These are phyloP conservation scores for Coprinellus aureogranulatus DNA, from an alignment of 768 basidiomycete genomes.

Conservation along the genomic window DNA sequence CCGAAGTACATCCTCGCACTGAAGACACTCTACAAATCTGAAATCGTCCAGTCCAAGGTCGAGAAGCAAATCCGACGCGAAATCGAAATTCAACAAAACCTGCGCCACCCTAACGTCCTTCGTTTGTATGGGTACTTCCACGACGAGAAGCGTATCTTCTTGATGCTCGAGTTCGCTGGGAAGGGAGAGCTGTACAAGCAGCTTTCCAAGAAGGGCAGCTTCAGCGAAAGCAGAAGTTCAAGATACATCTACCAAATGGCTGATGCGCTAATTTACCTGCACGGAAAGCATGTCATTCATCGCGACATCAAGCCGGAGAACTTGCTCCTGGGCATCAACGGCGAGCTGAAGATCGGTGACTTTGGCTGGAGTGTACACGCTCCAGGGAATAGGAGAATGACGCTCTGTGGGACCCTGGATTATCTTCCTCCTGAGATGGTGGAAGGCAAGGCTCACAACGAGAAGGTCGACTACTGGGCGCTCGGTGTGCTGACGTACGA, in stretches of 20 bases:
- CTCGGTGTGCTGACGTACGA: conserved; percentile 96
- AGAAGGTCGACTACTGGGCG: conserved; percentile 94
- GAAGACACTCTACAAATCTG: conserved; percentile 95
- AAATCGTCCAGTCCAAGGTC: conserved; percentile 86
- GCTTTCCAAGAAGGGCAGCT: conserved; percentile 78
- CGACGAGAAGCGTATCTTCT: conserved; percentile 94
- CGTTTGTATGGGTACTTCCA: conserved; percentile 97
- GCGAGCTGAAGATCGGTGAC: conserved; percentile 96
- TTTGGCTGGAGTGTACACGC: conserved; percentile 99
- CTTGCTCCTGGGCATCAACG: conserved; percentile 87
- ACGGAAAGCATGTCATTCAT: conserved; percentile 96
- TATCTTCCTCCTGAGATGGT: conserved; percentile 99
- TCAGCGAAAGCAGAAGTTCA: conserved; percentile 84
- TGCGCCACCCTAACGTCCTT: conserved; percentile 92
- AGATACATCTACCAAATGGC: conserved; percentile 98
- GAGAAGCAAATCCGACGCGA: conserved; percentile 97
- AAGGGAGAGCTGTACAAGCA: conserved; percentile 98
- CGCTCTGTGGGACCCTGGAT: conserved; percentile 93
- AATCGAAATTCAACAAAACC: conserved; percentile 96
- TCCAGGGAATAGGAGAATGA: conserved; percentile 83
- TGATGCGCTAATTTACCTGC: conserved; percentile 89
- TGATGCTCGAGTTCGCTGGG: conserved; percentile 97
- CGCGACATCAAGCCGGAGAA: conserved; percentile 99
- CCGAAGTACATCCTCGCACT: conserved; percentile 94
- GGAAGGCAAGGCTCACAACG: conserved; percentile 83